Conservation (phyloP, 805 yeast species). For the Yarrowia sp. region DNA sequence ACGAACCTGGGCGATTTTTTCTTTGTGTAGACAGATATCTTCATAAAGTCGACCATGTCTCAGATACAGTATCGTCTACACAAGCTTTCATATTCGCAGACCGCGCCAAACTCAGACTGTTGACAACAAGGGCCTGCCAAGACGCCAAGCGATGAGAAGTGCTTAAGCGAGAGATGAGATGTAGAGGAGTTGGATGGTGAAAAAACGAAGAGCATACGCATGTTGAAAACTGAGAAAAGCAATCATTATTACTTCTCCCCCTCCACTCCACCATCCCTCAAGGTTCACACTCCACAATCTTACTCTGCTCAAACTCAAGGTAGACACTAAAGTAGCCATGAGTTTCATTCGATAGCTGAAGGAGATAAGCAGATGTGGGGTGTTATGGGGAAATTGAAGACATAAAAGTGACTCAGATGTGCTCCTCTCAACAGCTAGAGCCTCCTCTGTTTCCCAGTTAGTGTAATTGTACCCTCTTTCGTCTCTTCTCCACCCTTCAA, state of each 20-base stretch:
- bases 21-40: neutral
- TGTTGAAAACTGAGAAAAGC: too few species aligned
- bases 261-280: neutral
- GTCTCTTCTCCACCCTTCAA: neutral
- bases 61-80: neutral
- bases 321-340: neutral
- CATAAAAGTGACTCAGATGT: too few species aligned
- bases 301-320: neutral
- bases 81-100: too few species aligned
- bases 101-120: neutral
- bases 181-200: too few species aligned
- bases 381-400: neutral
- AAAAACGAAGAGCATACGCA: too few species aligned
- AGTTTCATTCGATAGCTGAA: neutral
- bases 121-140: neutral
- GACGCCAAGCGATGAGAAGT: neutral
- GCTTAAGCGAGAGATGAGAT: neutral
- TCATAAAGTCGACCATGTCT: neutral
- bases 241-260: too few species aligned
- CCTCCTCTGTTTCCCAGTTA: too few species aligned
- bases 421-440: too few species aligned
- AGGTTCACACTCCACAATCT: conserved; percentile 8
- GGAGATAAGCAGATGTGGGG: neutral
- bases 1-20: neutral
- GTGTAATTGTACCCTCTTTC: too few species aligned